A percentile compares a stretch with the other conserved stretches of the same genome.
Evolutionary conservation across 352 stramenopile species (phyloP).

Genomic region (Pythium rhizo-oryzae): DNA sequence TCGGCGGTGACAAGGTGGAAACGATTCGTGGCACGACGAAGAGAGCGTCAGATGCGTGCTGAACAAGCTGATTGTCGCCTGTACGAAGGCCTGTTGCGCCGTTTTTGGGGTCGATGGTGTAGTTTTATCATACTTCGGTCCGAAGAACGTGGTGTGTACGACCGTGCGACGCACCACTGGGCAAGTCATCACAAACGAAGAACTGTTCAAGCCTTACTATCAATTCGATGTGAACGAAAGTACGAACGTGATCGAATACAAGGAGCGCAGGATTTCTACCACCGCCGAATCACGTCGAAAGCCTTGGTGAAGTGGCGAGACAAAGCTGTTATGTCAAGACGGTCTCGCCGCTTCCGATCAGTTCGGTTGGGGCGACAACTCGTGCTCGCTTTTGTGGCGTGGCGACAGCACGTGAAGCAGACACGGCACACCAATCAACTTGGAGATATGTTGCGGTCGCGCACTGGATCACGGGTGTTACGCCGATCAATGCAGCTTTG

Average conservation of each 20-base stretch:
- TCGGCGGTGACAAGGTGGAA: slow-evolving; percentile 19
- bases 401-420: not conserved
- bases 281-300: not conserved
- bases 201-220: slow-evolving; percentile 4
- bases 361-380: not conserved
- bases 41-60: not conserved
- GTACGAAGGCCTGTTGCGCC: slow-evolving; percentile 19
- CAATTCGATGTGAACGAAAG: not conserved
- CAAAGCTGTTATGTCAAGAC: not conserved
- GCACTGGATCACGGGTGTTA: not conserved
- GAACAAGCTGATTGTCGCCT: slow-evolving; percentile 19
- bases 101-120: slow-evolving; percentile 16
- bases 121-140: not conserved
- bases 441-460: not conserved
- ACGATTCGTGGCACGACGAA: slow-evolving; percentile 6
- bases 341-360: not conserved
- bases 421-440: not conserved
- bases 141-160: not conserved
- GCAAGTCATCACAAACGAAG: not conserved
- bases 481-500: not conserved
- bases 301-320: not conserved
- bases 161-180: not conserved
- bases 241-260: slow-evolving; percentile 4
- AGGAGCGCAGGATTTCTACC: not conserved
- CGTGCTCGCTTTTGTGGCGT: slow-evolving; percentile 13